These are phyloP conservation scores for Furcasterigmium furcatum DNA, from an alignment of 2,329 filamentous ascomycete genomes.

Conservation along the genomic window DNA sequence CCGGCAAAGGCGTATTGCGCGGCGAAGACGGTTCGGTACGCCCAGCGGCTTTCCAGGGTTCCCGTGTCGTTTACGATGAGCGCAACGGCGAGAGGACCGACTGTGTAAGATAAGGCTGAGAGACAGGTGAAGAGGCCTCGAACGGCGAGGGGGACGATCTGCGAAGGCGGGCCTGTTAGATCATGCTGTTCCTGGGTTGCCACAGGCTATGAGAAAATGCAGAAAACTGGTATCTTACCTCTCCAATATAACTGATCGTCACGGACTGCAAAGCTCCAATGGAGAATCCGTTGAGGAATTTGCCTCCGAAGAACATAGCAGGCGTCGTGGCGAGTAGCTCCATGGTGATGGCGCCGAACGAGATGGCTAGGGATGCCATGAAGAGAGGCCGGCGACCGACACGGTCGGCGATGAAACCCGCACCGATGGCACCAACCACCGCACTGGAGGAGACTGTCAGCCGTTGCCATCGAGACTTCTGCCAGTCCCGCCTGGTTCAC, in stretches of 20 bases:
- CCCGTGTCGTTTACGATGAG: conserved; percentile 27
- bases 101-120: conserved; percentile 22
- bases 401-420: conserved; percentile 25
- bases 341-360: conserved; percentile 33
- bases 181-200: conserved; percentile 18
- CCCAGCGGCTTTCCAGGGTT: conserved; percentile 22
- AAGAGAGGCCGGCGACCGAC: conserved; percentile 27
- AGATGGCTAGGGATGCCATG: conserved; percentile 27
- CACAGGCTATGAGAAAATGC: conserved; percentile 13
- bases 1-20: conserved; percentile 28
- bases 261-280: conserved; percentile 21
- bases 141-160: conserved; percentile 22
- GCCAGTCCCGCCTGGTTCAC: conserved; percentile 2
- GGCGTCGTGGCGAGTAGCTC: conserved; percentile 36
- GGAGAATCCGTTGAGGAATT: conserved; percentile 37
- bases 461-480: too few relatives aligned
- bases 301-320: conserved; percentile 35
- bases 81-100: conserved; percentile 25
- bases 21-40: conserved; percentile 27
- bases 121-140: conserved; percentile 23
- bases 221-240: conserved; percentile 21
- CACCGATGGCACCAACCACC: conserved; percentile 24
- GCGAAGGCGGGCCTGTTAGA: conserved; percentile 12
- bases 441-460: conserved; percentile 8
- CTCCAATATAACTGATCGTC: conserved; percentile 24